Evolutionary conservation across 2,329 filamentous ascomycete species (phyloP).

Genomic region (Xylariaceae sp.): DNA sequence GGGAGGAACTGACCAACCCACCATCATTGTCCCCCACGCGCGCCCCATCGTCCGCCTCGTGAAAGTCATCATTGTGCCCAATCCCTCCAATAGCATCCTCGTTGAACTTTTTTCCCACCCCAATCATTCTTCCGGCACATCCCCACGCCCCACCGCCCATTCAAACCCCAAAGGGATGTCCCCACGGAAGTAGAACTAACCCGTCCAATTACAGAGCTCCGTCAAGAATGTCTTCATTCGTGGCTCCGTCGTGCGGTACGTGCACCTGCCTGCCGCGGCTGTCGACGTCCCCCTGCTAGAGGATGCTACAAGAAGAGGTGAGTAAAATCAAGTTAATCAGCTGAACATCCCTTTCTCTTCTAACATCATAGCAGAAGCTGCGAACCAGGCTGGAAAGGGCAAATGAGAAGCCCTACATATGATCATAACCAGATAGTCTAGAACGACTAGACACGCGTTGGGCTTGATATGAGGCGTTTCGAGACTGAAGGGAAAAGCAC

Average conservation of each 20-base stretch:
- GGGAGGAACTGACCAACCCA: too few species aligned
- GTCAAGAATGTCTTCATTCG: conserved; percentile 96
- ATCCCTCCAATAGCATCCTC: background rate
- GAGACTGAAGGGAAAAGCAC: background rate
- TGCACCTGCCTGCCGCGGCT: conserved; percentile 74
- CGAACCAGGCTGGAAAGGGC: conserved; percentile 52
- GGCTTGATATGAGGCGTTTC: background rate
- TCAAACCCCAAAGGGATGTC: background rate
- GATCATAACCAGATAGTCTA: background rate
- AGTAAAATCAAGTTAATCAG: background rate
- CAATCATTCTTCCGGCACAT: background rate
- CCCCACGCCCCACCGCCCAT: background rate
- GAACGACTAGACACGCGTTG: background rate
- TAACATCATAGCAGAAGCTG: conserved; percentile 43
- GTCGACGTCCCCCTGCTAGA: conserved; percentile 85
- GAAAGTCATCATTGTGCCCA: background rate
- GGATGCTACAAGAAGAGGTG: conserved; percentile 84
- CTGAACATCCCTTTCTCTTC: background rate
- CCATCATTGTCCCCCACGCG: background rate
- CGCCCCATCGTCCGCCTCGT: background rate
- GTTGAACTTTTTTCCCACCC: background rate
- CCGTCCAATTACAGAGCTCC: conserved; percentile 45
- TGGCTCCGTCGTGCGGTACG: conserved; percentile 87
- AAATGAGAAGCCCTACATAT: conserved; percentile 36
- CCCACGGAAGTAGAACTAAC: conserved; percentile 1